Evolutionary conservation across 2,329 filamentous ascomycete species (phyloP).

Genomic region (Fusarium robinianum): DNA sequence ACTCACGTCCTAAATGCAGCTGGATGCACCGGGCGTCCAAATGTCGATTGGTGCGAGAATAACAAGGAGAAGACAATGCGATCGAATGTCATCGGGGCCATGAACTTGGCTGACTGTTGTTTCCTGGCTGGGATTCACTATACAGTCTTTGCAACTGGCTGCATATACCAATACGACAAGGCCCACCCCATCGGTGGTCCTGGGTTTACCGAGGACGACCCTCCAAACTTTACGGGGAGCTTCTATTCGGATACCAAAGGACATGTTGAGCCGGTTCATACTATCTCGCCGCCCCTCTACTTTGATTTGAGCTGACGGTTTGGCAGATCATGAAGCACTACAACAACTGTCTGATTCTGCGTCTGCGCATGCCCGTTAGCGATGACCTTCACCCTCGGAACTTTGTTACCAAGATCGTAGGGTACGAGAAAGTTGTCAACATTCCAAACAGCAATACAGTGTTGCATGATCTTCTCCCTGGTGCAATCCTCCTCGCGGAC

Average conservation of each 20-base stretch:
- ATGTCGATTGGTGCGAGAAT: constrained; percentile 74
- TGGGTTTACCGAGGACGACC: constrained; percentile 65
- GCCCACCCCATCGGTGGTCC: constrained; percentile 62
- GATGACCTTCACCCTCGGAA: constrained; percentile 69
- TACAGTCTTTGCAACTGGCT: constrained; percentile 70
- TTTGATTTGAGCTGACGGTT: background rate
- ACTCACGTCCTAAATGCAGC: constrained; percentile 70
- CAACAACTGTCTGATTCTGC: constrained; percentile 64
- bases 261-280: constrained; percentile 58
- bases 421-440: constrained; percentile 68
- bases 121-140: constrained; percentile 62
- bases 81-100: constrained; percentile 67
- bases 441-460: constrained; percentile 72
- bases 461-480: constrained; percentile 66
- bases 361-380: constrained; percentile 70
- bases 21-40: constrained; percentile 64
- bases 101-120: constrained; percentile 67
- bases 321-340: constrained; percentile 64
- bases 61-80: constrained; percentile 69
- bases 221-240: constrained; percentile 67
- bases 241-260: constrained; percentile 72
- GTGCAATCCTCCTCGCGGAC: constrained; percentile 63
- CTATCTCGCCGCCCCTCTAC: no score
- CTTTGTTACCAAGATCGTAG: constrained; percentile 71
- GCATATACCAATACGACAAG: constrained; percentile 68